Conservation (phyloP, 306 rosid genomes). For the Trichosanthes cucumerina region DNA sequence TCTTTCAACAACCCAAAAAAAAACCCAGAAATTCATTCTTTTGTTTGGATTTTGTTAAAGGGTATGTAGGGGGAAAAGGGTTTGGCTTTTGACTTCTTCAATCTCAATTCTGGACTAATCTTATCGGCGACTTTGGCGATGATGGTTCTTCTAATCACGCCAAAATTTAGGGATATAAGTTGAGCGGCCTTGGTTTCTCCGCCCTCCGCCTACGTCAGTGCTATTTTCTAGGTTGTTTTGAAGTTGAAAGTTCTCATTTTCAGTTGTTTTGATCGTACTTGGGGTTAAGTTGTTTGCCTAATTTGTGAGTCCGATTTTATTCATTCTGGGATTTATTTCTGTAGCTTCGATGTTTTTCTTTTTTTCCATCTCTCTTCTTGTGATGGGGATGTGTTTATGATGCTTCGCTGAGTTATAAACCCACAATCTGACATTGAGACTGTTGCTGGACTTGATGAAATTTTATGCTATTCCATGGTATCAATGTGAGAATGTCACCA, state of each 20-base stretch:
- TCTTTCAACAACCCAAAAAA: too few species aligned
- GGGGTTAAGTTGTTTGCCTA: conserved; percentile 3
- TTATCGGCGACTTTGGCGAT: conserved; percentile 6
- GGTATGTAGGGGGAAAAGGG: background rate
- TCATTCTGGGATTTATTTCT: conserved; percentile 3
- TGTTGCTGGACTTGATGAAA: background rate
- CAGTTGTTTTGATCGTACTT: background rate
- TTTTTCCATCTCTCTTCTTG: background rate
- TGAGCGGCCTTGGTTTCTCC: conserved; percentile 9
- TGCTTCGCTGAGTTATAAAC: background rate
- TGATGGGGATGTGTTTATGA: background rate
- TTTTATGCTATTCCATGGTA: background rate
- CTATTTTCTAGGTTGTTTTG: conserved; percentile 6
- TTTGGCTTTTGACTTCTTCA: conserved; percentile 9
- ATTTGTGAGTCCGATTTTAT: background rate
- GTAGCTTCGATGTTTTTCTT: background rate
- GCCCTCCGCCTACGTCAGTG: background rate
- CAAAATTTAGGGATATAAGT: conserved; percentile 3
- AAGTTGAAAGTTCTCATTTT: background rate
- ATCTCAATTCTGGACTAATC: background rate
- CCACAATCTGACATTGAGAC: background rate
- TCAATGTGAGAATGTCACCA: conserved; percentile 4
- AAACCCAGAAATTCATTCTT: background rate
- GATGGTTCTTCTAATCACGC: background rate
- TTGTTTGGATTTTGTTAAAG: background rate